Base-by-base conservation (phyloP, 148 eudicot species). In the Rhododendron henanense region DNA sequence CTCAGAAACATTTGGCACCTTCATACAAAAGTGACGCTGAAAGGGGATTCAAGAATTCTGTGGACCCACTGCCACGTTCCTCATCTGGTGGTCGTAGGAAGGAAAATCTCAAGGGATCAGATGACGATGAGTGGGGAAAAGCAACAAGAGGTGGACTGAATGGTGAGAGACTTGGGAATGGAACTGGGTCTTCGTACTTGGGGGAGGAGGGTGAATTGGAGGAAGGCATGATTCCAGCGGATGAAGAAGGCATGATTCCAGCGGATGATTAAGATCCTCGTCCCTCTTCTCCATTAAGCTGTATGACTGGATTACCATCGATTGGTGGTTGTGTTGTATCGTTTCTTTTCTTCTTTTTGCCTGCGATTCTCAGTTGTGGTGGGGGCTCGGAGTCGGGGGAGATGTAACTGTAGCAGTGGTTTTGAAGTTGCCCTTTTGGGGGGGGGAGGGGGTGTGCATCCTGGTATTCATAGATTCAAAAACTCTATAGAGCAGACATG, bases 1-100 rank as follows among this genome's bases (percentile, higher is more conserved):
- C 94, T 81, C 96, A 92, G 80, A 87, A 94, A 82, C 78, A 86
- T 83, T 91, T 92, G 97, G 89, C 90, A 37, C 47, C 87, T 28
- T 48, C 90, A 25, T 71, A 33, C 41, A 71, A 33, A 31, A 33
- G 76, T 71, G 41, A 13, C 39, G 1, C 41, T 13, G 76, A 33
- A 31, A 71, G 41, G 76, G 39, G 39, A 71, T 33, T 31, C 19
- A 71, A 31, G 19, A 31, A 71, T 71, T 71, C 39, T 71, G 39
- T 33, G 76, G 76, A 71, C 76, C 90, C 90, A 45, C 47, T 81
- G 16, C 59, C 89, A 35, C 48, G 84, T 23, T 28, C 84, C 84
- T 63, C 82, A 4, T 50, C 83, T 47, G 71, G 73, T 19, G 76
- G 84, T 71, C 55, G 15, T 21, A 25, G n/a, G 31, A 28, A 35